Evolutionary conservation across 2,329 filamentous ascomycete genomes (phyloP).

Genomic region (Monosporascus cannonballus): DNA sequence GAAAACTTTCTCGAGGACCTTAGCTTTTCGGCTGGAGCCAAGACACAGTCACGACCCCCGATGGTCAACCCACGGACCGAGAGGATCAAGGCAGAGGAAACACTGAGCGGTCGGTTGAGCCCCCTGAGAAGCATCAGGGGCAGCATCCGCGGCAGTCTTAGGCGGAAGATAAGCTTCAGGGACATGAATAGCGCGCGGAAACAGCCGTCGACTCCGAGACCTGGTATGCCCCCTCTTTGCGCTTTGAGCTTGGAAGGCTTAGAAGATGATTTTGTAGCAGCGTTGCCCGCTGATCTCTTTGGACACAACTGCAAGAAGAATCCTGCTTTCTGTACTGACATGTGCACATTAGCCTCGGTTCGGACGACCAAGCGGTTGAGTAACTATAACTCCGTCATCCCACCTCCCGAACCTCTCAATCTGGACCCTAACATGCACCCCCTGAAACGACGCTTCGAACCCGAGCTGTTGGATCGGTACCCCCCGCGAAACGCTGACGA

Average conservation of each 20-base stretch:
- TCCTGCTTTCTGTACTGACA: constrained; percentile 23
- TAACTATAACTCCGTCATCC: constrained; percentile 98
- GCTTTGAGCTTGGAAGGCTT: constrained; percentile 8
- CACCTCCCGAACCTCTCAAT: constrained; percentile 83
- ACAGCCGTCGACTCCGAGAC: constrained; percentile 69
- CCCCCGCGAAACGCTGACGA: constrained; percentile 78
- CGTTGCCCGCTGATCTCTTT: constrained; percentile 14
- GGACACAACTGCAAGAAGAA: constrained; percentile 17
- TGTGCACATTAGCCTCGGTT: constrained; percentile 42
- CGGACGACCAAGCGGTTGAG: constrained; percentile 85
- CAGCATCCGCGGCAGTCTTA: constrained; percentile 74
- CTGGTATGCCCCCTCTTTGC: constrained; percentile 50
- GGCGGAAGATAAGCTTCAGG: constrained; percentile 83
- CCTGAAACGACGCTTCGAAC: constrained; percentile 87
- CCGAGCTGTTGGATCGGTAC: constrained; percentile 91
- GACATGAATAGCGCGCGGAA: constrained; percentile 95
- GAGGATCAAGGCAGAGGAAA: constrained; percentile 73
- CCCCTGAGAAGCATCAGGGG: constrained; percentile 54
- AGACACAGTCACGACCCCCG: constrained; percentile 60
- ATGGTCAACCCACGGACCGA: constrained; percentile 77
- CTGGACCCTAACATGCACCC: constrained; percentile 92
- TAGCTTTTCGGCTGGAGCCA: constrained; percentile 78
- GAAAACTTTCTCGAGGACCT: constrained; percentile 92
- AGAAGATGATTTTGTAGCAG: constrained; percentile 15
- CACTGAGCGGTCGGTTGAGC: constrained; percentile 43